Conservation (phyloP, 2,329 filamentous ascomycete species). For the Claviceps digitariae region DNA sequence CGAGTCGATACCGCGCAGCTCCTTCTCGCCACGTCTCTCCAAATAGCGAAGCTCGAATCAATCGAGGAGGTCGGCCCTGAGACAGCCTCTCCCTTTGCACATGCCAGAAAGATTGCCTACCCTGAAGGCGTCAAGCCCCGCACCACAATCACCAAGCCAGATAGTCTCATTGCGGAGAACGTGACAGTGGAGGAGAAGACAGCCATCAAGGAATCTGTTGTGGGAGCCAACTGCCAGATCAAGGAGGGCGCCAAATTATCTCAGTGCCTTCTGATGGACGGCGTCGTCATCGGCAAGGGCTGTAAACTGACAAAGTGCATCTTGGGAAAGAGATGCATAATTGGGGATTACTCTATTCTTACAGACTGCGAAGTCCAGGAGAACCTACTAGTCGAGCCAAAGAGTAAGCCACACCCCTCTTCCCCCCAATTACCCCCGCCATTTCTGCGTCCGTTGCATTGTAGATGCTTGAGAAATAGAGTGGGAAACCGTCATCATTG, state of each 20-base stretch:
- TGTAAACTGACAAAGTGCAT: conserved; percentile 82
- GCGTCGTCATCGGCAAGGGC: conserved; percentile 69
- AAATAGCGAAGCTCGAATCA: conserved; percentile 71
- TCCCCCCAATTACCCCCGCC: not conserved
- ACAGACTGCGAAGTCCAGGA: conserved; percentile 90
- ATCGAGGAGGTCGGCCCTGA: conserved; percentile 47
- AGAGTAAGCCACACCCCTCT: too few species aligned
- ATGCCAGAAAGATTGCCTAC: conserved; percentile 67
- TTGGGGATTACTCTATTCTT: conserved; percentile 70
- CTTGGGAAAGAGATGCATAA: conserved; percentile 63
- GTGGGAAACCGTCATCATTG: not conserved
- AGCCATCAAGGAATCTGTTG: conserved; percentile 83
- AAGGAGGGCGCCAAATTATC: conserved; percentile 71
- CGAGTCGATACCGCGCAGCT: conserved; percentile 80
- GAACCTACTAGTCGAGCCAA: conserved; percentile 73
- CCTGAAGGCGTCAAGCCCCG: conserved; percentile 67
- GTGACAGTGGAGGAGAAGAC: conserved; percentile 79
- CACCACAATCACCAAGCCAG: conserved; percentile 68
- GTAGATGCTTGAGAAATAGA: not conserved
- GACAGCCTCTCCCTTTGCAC: conserved; percentile 58
- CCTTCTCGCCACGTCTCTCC: conserved; percentile 68
- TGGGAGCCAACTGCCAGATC: conserved; percentile 80
- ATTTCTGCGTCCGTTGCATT: not conserved
- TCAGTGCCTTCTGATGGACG: conserved; percentile 89
- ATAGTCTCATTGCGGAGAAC: conserved; percentile 77